phyloP scores from a whole-genome alignment of 2,329 filamentous ascomycete species.

The Dothideomycetes sp. region DNA sequence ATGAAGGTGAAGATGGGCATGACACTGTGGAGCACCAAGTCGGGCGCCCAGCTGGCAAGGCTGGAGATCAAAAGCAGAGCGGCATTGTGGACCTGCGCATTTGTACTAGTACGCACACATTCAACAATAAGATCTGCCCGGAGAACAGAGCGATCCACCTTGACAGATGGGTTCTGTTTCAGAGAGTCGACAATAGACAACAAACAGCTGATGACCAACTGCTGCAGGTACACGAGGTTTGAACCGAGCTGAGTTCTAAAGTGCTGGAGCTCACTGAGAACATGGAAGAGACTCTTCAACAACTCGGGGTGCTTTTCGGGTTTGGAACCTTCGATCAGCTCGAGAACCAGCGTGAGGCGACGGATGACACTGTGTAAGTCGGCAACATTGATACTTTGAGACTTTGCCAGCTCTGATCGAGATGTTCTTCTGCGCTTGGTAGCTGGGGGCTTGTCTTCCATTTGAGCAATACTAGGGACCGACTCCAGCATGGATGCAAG shows the following conservation, averaged over 20 bases:
- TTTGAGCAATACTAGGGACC: conserved; percentile 62
- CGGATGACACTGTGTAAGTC: conserved; percentile 60
- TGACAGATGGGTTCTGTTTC: conserved; percentile 21
- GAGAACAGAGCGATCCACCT: conserved; percentile 68
- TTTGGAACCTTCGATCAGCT: conserved; percentile 73
- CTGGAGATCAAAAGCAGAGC: conserved; percentile 81
- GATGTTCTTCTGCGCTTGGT: conserved; percentile 75
- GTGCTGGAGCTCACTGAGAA: conserved; percentile 78
- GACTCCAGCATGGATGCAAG: conserved; percentile 64
- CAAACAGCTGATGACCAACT: conserved; percentile 71
- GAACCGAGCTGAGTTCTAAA: conserved; percentile 73
- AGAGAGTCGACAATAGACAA: conserved; percentile 74
- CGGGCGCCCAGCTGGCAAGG: conserved; percentile 77
- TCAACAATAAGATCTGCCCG: conserved; percentile 87
- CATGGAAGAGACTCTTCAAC: conserved; percentile 68
- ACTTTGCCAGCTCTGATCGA: conserved; percentile 56
- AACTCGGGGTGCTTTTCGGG: conserved; percentile 68
- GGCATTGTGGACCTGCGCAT: conserved; percentile 86
- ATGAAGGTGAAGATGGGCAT: conserved; percentile 99
- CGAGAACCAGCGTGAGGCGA: conserved; percentile 76
- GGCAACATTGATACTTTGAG: conserved; percentile 52
- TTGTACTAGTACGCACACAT: conserved; percentile 84
- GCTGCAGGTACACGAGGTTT: conserved; percentile 83
- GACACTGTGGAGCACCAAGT: conserved; percentile 87
- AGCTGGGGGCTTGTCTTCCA: conserved; percentile 62